These are phyloP conservation scores for Lipomyces starkeyi DNA, from an alignment of 805 yeast species.

Conservation along the genomic window DNA sequence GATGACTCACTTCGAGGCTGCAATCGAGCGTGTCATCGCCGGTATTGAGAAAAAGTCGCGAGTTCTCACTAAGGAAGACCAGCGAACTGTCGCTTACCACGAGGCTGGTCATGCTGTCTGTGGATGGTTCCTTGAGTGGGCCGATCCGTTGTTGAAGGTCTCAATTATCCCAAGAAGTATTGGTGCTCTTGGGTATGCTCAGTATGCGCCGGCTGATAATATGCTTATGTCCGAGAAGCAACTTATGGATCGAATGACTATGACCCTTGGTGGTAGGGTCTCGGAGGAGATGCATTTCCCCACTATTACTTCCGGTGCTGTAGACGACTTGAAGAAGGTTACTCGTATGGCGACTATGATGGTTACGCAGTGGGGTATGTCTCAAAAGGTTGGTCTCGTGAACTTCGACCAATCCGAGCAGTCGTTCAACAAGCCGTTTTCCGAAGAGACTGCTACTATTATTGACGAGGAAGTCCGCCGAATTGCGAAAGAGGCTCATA, in stretches of 20 bases:
- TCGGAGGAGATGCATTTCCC: constrained; percentile 91
- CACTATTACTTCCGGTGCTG: constrained; percentile 94
- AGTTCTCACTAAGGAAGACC: constrained; percentile 83
- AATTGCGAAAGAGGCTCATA: constrained; percentile 76
- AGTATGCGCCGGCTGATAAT: constrained; percentile 92
- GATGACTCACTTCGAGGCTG: constrained; percentile 85
- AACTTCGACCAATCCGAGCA: constrained; percentile 72
- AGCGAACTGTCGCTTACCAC: constrained; percentile 90
- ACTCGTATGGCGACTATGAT: constrained; percentile 90
- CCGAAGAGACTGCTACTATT: constrained; percentile 80
- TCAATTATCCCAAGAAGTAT: constrained; percentile 97
- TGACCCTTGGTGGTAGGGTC: constrained; percentile 97
- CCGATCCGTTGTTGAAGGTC: constrained; percentile 93
- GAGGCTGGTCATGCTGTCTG: constrained; percentile 99
- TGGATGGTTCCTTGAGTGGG: constrained; percentile 91
- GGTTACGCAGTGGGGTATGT: constrained; percentile 95
- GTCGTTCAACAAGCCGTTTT: constrained; percentile 81
- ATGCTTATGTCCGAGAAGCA: constrained; percentile 79
- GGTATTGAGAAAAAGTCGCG: constrained; percentile 92
- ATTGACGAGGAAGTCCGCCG: constrained; percentile 85
- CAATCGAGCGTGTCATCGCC: constrained; percentile 96
- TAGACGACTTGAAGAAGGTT: constrained; percentile 95
- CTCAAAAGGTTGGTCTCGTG: constrained; percentile 81
- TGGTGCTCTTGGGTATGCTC: constrained; percentile 97
- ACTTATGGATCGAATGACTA: constrained; percentile 86